Conservation (phyloP, 768 basidiomycete genomes). For the Candolleomyces eurysporus region DNA sequence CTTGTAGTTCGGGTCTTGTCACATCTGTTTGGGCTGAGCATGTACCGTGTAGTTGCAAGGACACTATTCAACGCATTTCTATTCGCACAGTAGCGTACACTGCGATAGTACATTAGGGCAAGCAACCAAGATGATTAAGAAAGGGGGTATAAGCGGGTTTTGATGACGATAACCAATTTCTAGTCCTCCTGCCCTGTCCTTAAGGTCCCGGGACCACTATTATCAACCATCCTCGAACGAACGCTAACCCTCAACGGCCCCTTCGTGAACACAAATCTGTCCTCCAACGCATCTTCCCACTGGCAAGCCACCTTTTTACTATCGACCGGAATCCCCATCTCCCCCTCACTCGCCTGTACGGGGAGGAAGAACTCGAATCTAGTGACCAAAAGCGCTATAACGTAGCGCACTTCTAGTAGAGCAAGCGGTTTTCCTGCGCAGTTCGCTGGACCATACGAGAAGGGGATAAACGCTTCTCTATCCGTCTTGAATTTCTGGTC, state of each 20-base stretch:
- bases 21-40: no score
- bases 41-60: no score
- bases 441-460: conserved; percentile 47
- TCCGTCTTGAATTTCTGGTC: background rate
- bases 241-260: conserved; percentile 2
- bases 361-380: conserved; percentile 5
- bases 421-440: conserved; percentile 45
- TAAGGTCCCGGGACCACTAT: no score
- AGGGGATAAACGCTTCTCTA: conserved; percentile 24
- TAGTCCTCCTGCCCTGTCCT: no score
- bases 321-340: background rate
- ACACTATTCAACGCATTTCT: background rate
- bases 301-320: background rate
- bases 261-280: conserved; percentile 10
- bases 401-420: conserved; percentile 29
- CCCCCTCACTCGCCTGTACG: conserved; percentile 2
- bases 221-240: background rate
- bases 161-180: background rate
- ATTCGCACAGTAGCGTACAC: no score
- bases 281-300: conserved; percentile 10
- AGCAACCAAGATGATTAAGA: background rate
- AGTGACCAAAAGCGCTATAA: conserved; percentile 1
- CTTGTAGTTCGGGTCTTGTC: no score
- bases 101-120: background rate
- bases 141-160: background rate